A percentile compares a stretch with the other conserved stretches of the same genome.
Evolutionary conservation across 2,329 filamentous ascomycete genomes (phyloP).

Genomic region (Hymenoscyphus occultus): DNA sequence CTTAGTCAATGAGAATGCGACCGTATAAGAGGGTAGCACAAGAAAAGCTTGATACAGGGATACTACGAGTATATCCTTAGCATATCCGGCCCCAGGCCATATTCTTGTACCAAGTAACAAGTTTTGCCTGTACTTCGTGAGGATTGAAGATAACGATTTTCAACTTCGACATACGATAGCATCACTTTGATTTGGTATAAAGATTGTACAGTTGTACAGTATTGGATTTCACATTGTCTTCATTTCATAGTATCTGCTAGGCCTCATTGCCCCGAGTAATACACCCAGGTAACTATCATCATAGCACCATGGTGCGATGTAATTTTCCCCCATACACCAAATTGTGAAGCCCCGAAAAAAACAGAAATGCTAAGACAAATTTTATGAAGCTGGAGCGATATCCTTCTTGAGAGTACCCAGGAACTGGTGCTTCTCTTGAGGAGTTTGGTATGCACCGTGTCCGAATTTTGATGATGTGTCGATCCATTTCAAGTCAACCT

Average conservation of each 20-base stretch:
- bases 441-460: constrained; percentile 99
- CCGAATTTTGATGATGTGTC: constrained; percentile 99
- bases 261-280: constrained; percentile 27
- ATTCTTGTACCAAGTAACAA: too few relatives aligned
- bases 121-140: too few relatives aligned
- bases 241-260: constrained; percentile 31
- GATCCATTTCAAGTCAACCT: constrained; percentile 99
- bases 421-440: constrained; percentile 96
- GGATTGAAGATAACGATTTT: too few relatives aligned
- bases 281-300: constrained; percentile 22
- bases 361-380: constrained; percentile 37
- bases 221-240: constrained; percentile 26
- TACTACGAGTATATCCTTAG: too few relatives aligned
- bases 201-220: neutral
- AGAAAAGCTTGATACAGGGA: too few relatives aligned
- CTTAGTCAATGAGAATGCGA: too few relatives aligned
- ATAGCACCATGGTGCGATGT: constrained; percentile 30
- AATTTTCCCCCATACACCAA: constrained; percentile 31
- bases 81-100: too few relatives aligned
- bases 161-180: neutral
- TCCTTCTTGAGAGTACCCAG: constrained; percentile 99
- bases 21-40: too few relatives aligned
- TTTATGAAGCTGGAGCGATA: constrained; percentile 55
- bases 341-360: constrained; percentile 27
- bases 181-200: neutral